These are phyloP conservation scores for Camellia sinensis DNA, from an alignment of 148 eudicot species.

Conservation along the genomic window DNA sequence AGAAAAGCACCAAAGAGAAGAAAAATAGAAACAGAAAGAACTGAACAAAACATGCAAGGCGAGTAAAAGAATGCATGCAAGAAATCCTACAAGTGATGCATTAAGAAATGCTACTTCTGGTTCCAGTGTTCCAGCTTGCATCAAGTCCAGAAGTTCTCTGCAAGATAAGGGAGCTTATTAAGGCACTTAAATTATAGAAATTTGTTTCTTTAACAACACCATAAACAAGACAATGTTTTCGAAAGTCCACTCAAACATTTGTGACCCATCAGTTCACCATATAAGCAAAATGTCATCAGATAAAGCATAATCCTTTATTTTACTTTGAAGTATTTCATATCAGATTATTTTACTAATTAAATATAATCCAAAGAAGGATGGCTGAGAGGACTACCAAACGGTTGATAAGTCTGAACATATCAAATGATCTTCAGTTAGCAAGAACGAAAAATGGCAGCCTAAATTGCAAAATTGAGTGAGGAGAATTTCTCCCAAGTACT, in stretches of 20 bases:
- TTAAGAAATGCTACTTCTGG: slow-evolving; percentile 92
- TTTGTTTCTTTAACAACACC: background rate
- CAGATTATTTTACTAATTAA: too few relatives aligned
- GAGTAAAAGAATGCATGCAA: background rate
- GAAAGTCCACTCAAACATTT: background rate
- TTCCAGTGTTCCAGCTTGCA: slow-evolving; percentile 89
- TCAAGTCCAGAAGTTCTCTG: slow-evolving; percentile 81
- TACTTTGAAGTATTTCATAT: background rate
- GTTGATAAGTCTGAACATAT: background rate
- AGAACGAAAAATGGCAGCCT: background rate
- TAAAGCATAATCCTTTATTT: background rate
- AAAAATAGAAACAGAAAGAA: background rate
- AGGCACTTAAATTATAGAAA: background rate
- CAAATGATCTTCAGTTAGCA: background rate
- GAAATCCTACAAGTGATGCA: slow-evolving; percentile 74
- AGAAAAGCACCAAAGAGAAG: background rate
- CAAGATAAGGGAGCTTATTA: slow-evolving; percentile 13
- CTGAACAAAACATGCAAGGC: background rate
- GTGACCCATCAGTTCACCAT: background rate
- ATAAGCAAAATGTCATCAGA: background rate
- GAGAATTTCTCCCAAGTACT: background rate
- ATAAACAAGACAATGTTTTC: background rate
- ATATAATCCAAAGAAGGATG: background rate
- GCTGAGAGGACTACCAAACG: too few relatives aligned
- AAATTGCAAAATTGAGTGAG: background rate